Evolutionary conservation across 1,284 basidiomycete species (phyloP).

Genomic region (Fomes fomentarius): DNA sequence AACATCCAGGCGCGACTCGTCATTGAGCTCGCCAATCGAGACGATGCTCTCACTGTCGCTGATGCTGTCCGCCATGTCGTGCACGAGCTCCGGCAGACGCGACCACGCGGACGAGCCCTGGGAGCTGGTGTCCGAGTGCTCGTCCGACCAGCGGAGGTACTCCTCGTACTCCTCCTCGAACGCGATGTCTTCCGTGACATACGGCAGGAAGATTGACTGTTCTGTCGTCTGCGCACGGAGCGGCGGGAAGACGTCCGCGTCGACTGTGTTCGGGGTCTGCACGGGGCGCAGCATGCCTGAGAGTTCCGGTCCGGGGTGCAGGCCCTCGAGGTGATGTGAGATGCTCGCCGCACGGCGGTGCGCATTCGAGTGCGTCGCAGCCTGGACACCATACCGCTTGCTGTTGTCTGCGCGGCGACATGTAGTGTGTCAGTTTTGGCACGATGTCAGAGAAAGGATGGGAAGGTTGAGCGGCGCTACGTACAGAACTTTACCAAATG

Average conservation of each 20-base stretch:
- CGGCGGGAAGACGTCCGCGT: constrained; percentile 83
- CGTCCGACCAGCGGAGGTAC: constrained; percentile 76
- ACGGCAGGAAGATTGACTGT: constrained; percentile 83
- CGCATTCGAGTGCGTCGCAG: constrained; percentile 56
- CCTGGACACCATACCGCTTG: constrained; percentile 75
- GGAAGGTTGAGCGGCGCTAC: constrained; percentile 29
- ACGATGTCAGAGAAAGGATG: neutral
- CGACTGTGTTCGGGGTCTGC: constrained; percentile 76
- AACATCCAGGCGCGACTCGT: constrained; percentile 70
- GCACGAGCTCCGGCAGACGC: constrained; percentile 68
- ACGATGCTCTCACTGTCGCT: constrained; percentile 91
- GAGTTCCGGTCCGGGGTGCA: constrained; percentile 76
- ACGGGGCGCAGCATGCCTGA: constrained; percentile 72
- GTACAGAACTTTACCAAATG: constrained; percentile 94
- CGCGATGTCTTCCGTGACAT: constrained; percentile 83
- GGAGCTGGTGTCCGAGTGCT: constrained; percentile 45
- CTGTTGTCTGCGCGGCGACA: constrained; percentile 63
- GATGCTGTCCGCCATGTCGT: constrained; percentile 78
- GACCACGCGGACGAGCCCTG: constrained; percentile 73
- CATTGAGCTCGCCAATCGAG: constrained; percentile 83
- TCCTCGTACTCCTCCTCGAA: constrained; percentile 91
- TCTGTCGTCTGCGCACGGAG: constrained; percentile 81
- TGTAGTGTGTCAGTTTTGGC: neutral
- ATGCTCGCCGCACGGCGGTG: constrained; percentile 80
- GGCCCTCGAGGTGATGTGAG: constrained; percentile 76